Conservation (phyloP, 1,284 basidiomycete species). For the Sphaerobolus stellatus region DNA sequence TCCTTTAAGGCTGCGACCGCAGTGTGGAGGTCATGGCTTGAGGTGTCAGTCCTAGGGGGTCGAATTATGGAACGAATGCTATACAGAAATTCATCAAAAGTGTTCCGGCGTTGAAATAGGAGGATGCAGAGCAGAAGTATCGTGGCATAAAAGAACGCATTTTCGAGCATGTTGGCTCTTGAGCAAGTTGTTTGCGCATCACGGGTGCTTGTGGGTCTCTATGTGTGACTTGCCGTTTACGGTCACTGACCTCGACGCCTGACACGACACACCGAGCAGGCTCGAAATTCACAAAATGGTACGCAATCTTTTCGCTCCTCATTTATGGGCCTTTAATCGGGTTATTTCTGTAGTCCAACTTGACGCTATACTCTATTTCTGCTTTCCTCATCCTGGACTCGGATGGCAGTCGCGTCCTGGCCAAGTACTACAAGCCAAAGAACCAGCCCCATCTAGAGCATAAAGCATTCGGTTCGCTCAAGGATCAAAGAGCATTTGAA, state of each 20-base stretch:
- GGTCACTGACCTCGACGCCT: too few relatives aligned
- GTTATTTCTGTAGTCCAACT: slow-evolving; percentile 52
- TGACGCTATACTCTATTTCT: slow-evolving; percentile 83
- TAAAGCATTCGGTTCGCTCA: slow-evolving; percentile 70
- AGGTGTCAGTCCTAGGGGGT: neutral
- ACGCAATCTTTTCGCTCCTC: neutral
- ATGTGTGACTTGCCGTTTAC: neutral
- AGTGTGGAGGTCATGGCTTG: neutral
- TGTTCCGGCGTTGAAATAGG: neutral
- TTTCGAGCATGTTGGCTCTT: neutral
- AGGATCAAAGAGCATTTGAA: slow-evolving; percentile 95
- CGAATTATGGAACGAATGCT: neutral
- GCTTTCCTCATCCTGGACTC: slow-evolving; percentile 92
- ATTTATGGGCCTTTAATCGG: neutral
- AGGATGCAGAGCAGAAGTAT: neutral
- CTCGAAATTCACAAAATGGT: neutral
- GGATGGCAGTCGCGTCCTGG: slow-evolving; percentile 91
- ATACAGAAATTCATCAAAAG: neutral
- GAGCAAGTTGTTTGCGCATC: neutral
- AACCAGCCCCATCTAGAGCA: slow-evolving; percentile 54
- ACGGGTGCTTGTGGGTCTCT: neutral
- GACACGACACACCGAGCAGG: neutral
- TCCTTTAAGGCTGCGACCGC: slow-evolving; percentile 37
- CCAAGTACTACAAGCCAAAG: slow-evolving; percentile 91
- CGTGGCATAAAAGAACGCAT: too few relatives aligned